phyloP scores from a whole-genome alignment of 805 yeast species.

The Metschnikowia koreensis region DNA sequence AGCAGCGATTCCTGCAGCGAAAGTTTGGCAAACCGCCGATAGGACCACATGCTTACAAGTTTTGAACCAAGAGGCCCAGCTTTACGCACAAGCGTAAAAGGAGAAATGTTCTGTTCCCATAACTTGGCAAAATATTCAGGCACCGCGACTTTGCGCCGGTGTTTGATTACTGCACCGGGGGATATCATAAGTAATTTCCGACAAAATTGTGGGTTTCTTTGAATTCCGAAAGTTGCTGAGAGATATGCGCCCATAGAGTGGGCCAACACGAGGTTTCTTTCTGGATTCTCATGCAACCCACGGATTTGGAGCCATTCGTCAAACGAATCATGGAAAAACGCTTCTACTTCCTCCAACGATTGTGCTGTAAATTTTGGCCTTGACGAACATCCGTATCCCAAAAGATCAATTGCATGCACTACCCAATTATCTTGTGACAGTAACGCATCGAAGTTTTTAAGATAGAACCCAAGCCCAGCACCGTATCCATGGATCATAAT shows the following conservation, averaged over 20 bases:
- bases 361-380: slow-evolving; percentile 58
- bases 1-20: slow-evolving; percentile 43
- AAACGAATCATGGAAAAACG: slow-evolving; percentile 64
- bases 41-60: slow-evolving; percentile 86
- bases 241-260: slow-evolving; percentile 94
- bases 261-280: slow-evolving; percentile 60
- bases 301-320: slow-evolving; percentile 58
- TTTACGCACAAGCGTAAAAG: slow-evolving; percentile 74
- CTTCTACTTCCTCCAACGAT: slow-evolving; percentile 52
- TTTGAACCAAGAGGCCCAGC: slow-evolving; percentile 83
- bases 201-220: slow-evolving; percentile 55
- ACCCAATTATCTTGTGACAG: slow-evolving; percentile 50
- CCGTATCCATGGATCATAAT: slow-evolving; percentile 48
- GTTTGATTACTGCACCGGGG: slow-evolving; percentile 80
- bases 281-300: slow-evolving; percentile 33
- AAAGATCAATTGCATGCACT: slow-evolving; percentile 80
- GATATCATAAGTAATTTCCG: slow-evolving; percentile 73
- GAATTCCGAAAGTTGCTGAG: slow-evolving; percentile 63
- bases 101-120: slow-evolving; percentile 88
- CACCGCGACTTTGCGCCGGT: slow-evolving; percentile 41
- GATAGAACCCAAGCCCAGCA: slow-evolving; percentile 43
- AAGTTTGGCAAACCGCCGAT: slow-evolving; percentile 70
- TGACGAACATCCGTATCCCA: slow-evolving; percentile 89
- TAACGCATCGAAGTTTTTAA: slow-evolving; percentile 37
- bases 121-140: slow-evolving; percentile 77